Base-by-base conservation (phyloP, 495 filamentous ascomycete species). In the Hypoxylon lienhwacheense region DNA sequence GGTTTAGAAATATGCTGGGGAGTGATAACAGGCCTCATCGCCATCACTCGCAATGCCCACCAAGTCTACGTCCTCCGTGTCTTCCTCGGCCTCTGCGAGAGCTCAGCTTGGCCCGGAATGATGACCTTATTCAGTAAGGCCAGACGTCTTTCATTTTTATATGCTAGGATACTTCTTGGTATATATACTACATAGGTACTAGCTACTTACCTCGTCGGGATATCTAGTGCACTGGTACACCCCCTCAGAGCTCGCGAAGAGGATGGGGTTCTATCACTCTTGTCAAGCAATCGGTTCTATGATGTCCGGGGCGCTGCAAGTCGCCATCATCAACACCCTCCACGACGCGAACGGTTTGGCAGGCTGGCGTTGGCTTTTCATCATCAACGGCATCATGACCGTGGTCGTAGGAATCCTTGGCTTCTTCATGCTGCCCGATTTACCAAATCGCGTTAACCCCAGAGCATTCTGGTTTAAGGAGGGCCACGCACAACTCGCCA, bases 341-440 rank as follows among this genome's bases (percentile, higher is more conserved):
- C 63, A 81, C 17, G 77, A 80, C 1, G 65, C 57, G 5, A 47
- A 55, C 6, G 81, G 81, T 0, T 43, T 82, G 0, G 60, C 71
- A 0, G 82, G 81, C 0, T 85, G 81, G 81, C 67, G 79, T 17
- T 84, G 81, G 81, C 69, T 85, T 2, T 84, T 83, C 14, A 43
- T 74, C 35, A 69, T 72, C 35, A 74, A 79, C 44, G 73, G 71
- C 5, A 28, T 76, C 29, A 79, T 81, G 45, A 77, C 76, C 2
- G 61, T 82, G 0, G 65, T 71, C 4, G 69, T 79, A 16, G 77
- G 76, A 0, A 25, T 72, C 5, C 70, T 70, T 31, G 78, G 78
- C 1, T 77, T 76, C 47, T 64, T 81, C 35, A 63, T 79, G 21
- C 70, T 80, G 31, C 78, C 78, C 1, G 77, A 80, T 57, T 73